These are phyloP conservation scores for Nicotiana tomentosiformis DNA, from an alignment of 257 asterid genomes.

Conservation along the genomic window DNA sequence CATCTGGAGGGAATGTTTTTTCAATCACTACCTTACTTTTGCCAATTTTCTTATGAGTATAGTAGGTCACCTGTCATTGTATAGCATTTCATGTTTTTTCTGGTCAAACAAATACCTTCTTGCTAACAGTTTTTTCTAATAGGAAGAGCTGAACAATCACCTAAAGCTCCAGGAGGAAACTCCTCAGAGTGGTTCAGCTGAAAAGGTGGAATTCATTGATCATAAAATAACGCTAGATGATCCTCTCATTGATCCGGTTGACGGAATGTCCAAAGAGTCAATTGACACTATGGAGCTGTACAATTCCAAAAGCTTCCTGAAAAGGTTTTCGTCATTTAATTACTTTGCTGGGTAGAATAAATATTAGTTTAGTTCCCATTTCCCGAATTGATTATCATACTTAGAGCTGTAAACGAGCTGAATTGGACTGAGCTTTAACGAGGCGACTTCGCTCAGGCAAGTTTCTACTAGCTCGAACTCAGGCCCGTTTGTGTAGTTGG, in stretches of 20 bases:
- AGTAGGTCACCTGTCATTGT: neutral
- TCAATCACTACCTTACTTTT: neutral
- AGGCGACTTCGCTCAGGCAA: neutral
- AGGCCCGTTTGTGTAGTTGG: neutral
- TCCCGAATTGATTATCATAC: neutral
- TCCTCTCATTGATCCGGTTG: conserved; percentile 27
- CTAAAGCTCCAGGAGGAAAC: conserved; percentile 32
- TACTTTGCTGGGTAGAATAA: conserved; percentile 5
- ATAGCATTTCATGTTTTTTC: neutral
- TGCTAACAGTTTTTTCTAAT: conserved; percentile 9
- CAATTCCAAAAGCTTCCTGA: conserved; percentile 48
- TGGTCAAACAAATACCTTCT: neutral
- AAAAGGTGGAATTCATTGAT: conserved; percentile 20
- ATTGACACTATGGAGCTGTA: conserved; percentile 39
- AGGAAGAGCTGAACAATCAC: conserved; percentile 46
- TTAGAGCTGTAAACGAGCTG: neutral
- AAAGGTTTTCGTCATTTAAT: conserved; percentile 49
- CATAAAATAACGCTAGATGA: conserved; percentile 21
- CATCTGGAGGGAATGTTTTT: neutral
- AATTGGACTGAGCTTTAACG: neutral
- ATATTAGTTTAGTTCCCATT: conserved; percentile 3
- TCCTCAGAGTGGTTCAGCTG: conserved; percentile 15
- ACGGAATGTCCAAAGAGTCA: conserved; percentile 40
- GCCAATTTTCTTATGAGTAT: neutral
- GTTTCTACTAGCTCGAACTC: neutral